Conservation (phyloP, 73 alveolate genomes). For the Paramecium tetraurelia region DNA sequence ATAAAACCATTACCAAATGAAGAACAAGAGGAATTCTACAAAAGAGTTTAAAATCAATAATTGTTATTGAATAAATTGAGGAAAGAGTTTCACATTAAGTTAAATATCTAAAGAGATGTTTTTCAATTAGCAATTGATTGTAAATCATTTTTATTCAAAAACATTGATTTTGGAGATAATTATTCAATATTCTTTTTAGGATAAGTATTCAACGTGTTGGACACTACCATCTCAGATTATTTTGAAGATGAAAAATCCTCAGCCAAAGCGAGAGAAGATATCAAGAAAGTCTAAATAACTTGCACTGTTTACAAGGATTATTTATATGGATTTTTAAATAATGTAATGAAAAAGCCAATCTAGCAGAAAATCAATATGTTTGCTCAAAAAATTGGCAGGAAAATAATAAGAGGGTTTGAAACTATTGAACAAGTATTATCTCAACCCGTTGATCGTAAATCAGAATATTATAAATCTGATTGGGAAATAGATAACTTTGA, state of each 20-base stretch:
- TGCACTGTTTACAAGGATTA: background rate
- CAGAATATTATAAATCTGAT: background rate
- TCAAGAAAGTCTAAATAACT: background rate
- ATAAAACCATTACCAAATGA: background rate
- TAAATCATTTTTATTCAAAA: background rate
- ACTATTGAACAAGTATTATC: background rate
- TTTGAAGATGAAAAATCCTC: background rate
- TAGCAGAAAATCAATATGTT: background rate
- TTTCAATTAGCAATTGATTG: background rate
- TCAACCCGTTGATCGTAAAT: background rate
- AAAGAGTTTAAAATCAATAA: background rate
- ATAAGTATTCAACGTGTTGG: background rate
- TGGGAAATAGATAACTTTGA: constrained; percentile 44
- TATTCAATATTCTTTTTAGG: background rate
- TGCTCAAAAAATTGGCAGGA: background rate
- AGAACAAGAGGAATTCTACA: background rate
- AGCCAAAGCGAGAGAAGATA: background rate
- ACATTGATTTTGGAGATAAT: constrained; percentile 8
- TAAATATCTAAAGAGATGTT: background rate
- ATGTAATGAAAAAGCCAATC: background rate
- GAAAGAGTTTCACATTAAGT: background rate
- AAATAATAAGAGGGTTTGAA: background rate
- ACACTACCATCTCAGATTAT: background rate
- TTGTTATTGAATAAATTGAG: background rate
- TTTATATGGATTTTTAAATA: background rate